A percentile compares a stretch with the other conserved stretches of the same genome.
phyloP scores from a whole-genome alignment of 495 filamentous ascomycete genomes.

The Annulohypoxylon stygium region DNA sequence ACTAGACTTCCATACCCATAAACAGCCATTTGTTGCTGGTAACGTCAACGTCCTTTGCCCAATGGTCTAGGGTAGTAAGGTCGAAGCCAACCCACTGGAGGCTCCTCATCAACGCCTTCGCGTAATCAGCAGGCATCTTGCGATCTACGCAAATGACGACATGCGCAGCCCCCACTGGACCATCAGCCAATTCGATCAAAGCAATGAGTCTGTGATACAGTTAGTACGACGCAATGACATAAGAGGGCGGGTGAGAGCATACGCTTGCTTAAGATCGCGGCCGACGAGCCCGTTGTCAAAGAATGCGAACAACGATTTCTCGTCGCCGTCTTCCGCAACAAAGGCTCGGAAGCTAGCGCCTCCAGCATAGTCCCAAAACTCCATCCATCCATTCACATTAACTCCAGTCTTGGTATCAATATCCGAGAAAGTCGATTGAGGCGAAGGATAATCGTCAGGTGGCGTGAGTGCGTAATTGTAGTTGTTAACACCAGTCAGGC shows the following conservation, averaged over 20 bases:
- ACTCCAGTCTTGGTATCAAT: conserved; percentile 38
- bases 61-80: conserved; percentile 79
- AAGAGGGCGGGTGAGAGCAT: conserved; percentile 57
- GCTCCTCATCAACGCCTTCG: conserved; percentile 76
- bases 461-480: conserved; percentile 57
- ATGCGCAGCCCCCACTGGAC: conserved; percentile 77
- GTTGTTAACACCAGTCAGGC: conserved; percentile 75
- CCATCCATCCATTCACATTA: conserved; percentile 68
- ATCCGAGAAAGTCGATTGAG: conserved; percentile 29
- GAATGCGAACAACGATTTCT: conserved; percentile 88
- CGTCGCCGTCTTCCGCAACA: conserved; percentile 71
- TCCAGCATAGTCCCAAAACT: conserved; percentile 90
- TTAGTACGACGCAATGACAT: conserved; percentile 30
- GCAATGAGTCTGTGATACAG: conserved; percentile 77
- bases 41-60: conserved; percentile 68
- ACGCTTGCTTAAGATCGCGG: conserved; percentile 89
- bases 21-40: conserved; percentile 84
- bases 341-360: conserved; percentile 88
- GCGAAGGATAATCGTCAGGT: conserved; percentile 55
- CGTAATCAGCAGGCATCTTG: conserved; percentile 66
- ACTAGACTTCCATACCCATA: conserved; percentile 83
- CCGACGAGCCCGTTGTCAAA: conserved; percentile 77
- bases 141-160: conserved; percentile 87
- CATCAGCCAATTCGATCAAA: conserved; percentile 86
- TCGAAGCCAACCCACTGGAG: conserved; percentile 95